A percentile compares a stretch with the other conserved stretches of the same genome.
These are phyloP conservation scores for Ophiostoma piceae DNA, from an alignment of 2,329 filamentous ascomycete species.

Conservation along the genomic window DNA sequence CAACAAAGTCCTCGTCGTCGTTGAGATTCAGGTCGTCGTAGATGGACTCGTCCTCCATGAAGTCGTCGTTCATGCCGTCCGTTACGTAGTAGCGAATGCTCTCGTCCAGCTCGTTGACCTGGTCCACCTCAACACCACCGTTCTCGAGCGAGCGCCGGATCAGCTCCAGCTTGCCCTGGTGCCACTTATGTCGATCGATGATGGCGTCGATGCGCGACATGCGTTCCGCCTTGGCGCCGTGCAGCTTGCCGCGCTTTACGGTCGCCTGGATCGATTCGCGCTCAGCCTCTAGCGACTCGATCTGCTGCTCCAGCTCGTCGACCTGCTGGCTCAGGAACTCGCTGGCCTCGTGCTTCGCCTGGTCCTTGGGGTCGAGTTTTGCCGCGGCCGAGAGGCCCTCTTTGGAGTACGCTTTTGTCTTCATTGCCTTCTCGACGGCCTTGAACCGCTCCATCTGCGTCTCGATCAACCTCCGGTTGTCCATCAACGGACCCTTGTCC, in stretches of 20 bases:
- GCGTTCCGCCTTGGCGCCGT: slow-evolving; percentile 74
- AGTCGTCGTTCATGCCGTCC: slow-evolving; percentile 82
- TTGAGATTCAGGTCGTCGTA: slow-evolving; percentile 92
- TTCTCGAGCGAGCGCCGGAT: slow-evolving; percentile 88
- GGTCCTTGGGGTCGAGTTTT: slow-evolving; percentile 95
- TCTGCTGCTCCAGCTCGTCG: slow-evolving; percentile 87
- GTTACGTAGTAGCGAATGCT: slow-evolving; percentile 93
- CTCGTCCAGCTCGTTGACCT: slow-evolving; percentile 84
- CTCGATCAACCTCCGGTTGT: slow-evolving; percentile 94
- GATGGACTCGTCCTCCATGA: slow-evolving; percentile 87
- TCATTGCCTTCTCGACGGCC: slow-evolving; percentile 99
- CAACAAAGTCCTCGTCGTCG: slow-evolving; percentile 80
- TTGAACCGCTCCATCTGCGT: slow-evolving; percentile 99
- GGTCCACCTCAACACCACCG: slow-evolving; percentile 78
- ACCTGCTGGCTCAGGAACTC: slow-evolving; percentile 84
- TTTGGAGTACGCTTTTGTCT: slow-evolving; percentile 99
- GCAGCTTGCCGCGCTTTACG: slow-evolving; percentile 92
- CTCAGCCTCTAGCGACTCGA: slow-evolving; percentile 88
- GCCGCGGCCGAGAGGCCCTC: slow-evolving; percentile 87
- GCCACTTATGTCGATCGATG: slow-evolving; percentile 94
- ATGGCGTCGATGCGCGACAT: slow-evolving; percentile 78
- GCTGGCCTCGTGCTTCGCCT: slow-evolving; percentile 82
- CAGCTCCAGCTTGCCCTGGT: slow-evolving; percentile 86
- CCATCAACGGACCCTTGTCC: slow-evolving; percentile 91
- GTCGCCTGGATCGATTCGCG: slow-evolving; percentile 78